Evolutionary conservation across 345 rosid genomes (phyloP), one percentile per base, ranked within the genome.

Genomic region (Dipteronia dyeriana): DNA sequence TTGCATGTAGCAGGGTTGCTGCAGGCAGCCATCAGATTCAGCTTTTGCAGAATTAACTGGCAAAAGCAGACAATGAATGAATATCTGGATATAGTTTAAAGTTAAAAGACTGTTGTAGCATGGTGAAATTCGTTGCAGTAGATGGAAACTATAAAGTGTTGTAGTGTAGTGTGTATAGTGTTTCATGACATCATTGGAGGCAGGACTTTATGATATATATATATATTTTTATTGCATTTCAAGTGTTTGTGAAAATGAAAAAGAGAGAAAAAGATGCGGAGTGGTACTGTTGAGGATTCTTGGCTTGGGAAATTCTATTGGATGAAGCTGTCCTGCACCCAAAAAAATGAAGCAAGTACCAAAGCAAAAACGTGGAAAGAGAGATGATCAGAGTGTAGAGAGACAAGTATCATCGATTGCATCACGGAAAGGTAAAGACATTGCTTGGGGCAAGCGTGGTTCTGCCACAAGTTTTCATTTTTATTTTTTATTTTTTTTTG

Each of bases 381-480:
- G 61, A 56, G 61, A 49, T 11, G 25, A 67, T 7, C 9, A 41
- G 45, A 41, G 43, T 4, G 75, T 0, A 56, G 22, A 31, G 72
- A 41, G 69, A 72, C 75, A 51, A 76, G 73, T 49, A 63, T 49
- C 83, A 78, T 85, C 74, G 82, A 83, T 82, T 80, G 84, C 86
- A 75, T 79, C 84, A 78, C 69, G 75, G 85, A 89, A 88, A 86
- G 88, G 81, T 76, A 84, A 85, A 88, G 81, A 84, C 82, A 78
- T 84, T 83, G 82, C 87, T 89, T 86, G 85, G 85, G 90, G 89
- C 85, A 89, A 86, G 91, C 91, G 89, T 86, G 90, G 91, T 80
- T 80, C 65, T 86, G 89, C 86, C 84, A 84, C 79, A 76, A 69
- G 75, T 26, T 34, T n/a, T n/a, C n/a, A n/a, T n/a, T n/a, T n/a